Evolutionary conservation across 257 asterid species (phyloP), one percentile per base, ranked within the genome.

Genomic region (Mitragyna speciosa): DNA sequence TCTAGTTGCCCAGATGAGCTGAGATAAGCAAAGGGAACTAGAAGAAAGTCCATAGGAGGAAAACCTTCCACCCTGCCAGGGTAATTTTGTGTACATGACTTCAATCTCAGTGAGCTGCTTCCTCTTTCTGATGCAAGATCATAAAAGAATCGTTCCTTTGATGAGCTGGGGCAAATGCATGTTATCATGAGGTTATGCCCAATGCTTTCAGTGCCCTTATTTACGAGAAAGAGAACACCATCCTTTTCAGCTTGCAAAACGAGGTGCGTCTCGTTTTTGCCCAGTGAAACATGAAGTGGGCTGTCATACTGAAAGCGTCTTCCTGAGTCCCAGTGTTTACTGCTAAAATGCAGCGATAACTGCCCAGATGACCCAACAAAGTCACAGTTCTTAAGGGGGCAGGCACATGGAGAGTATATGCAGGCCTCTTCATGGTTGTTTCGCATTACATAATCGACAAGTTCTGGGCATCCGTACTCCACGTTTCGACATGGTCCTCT

Each of bases 171-270:
- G 77, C 93, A 80, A n/a, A 94, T 83, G 87, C 97, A 93, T n/a
- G 97, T 94, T 76, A 96, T 80, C 92, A 87, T 83, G 49, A 94
- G 84, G 3, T 89, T 88, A 65, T 89, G 87, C 71, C 98, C 99
- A 3, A 95, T 89, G 31, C 82, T 87, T 82, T 90, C 98, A 0
- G 90, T 91, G 73, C 93, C 95, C 85, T 89, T 94, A 68, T 88
- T 89, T 59, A 95, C 90, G 66, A 95, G 89, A 77, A 93, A 95
- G 68, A 95, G 93, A 66, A 83, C 72, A 3, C 97, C 97, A 4
- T 96, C 97, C 68, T 96, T 88, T 84, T 92, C 98, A 12, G 96
- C 90, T 84, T 91, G 98, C 43, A 96, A 86, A 72, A 92, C 94
- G n/a, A 93, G 93, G 82, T 86, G 91, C 6, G 86, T 76, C 69